Conservation (phyloP, 257 asterid genomes). For the Galeopsis tetrahit region DNA sequence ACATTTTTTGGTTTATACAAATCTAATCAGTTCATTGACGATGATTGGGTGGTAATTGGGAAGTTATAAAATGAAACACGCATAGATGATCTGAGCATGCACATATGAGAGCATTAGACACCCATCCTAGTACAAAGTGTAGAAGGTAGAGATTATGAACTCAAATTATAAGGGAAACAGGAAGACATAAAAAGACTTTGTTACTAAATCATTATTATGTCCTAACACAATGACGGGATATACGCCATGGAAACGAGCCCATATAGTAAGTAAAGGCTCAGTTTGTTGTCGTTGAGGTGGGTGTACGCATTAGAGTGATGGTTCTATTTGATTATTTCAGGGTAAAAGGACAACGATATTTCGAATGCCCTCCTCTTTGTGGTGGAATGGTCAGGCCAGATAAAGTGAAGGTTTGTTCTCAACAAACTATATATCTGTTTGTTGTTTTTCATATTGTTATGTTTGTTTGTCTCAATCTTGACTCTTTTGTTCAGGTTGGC, state of each 20-base stretch:
- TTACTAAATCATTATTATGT: background rate
- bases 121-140: background rate
- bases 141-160: background rate
- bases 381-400: conserved; percentile 95
- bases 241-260: background rate
- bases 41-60: background rate
- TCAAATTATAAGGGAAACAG: background rate
- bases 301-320: background rate
- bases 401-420: conserved; percentile 77
- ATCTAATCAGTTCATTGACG: background rate
- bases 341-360: conserved; percentile 90
- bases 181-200: background rate
- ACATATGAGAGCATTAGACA: background rate
- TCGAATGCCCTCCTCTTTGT: conserved; percentile 82
- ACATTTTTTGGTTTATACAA: background rate
- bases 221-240: background rate
- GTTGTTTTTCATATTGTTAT: background rate
- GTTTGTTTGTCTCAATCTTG: conserved; percentile 4
- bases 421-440: conserved; percentile 7
- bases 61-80: background rate
- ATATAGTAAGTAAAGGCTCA: no score
- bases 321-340: conserved; percentile 42
- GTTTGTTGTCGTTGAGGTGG: background rate
- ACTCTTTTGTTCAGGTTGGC: conserved; percentile 65
- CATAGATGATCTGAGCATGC: background rate